These are phyloP conservation scores for Lolium perenne DNA, from an alignment of 176 grass and related monocot species.

Conservation along the genomic window DNA sequence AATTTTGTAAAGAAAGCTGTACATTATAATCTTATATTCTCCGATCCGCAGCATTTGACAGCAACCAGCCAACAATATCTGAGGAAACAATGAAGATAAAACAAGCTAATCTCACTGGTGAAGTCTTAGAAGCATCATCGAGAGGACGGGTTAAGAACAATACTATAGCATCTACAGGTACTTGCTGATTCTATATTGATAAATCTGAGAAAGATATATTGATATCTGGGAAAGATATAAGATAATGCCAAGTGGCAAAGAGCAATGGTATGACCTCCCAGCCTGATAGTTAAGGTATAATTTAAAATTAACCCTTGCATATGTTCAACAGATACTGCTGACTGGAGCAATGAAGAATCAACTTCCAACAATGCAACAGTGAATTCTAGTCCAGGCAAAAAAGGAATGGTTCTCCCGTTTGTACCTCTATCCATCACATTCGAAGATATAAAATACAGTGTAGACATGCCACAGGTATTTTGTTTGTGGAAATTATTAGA, in stretches of 20 bases:
- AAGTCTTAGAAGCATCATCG: constrained; percentile 47
- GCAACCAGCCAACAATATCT: constrained; percentile 61
- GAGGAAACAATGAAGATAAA: constrained; percentile 69
- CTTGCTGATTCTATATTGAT: background rate
- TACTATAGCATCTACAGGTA: constrained; percentile 45
- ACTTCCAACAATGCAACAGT: constrained; percentile 33
- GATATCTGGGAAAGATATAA: too few species aligned
- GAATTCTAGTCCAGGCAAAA: constrained; percentile 51
- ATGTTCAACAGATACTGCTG: constrained; percentile 37
- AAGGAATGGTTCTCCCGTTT: constrained; percentile 94
- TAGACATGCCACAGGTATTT: constrained; percentile 85
- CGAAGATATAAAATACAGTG: constrained; percentile 73
- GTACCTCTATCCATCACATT: constrained; percentile 69
- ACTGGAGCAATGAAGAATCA: constrained; percentile 38
- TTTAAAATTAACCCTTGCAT: constrained; percentile 16
- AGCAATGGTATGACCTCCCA: background rate
- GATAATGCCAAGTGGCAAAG: background rate
- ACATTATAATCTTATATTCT: constrained; percentile 27
- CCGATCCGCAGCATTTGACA: constrained; percentile 59
- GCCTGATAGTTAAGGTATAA: constrained; percentile 15
- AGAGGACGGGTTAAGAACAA: constrained; percentile 41
- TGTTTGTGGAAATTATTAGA: constrained; percentile 9
- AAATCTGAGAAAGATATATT: constrained; percentile 1
- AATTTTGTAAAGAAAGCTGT: constrained; percentile 1
- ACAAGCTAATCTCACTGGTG: constrained; percentile 63